These are phyloP conservation scores for Gymnopilus dilepis DNA, from an alignment of 768 basidiomycete genomes.

Conservation along the genomic window DNA sequence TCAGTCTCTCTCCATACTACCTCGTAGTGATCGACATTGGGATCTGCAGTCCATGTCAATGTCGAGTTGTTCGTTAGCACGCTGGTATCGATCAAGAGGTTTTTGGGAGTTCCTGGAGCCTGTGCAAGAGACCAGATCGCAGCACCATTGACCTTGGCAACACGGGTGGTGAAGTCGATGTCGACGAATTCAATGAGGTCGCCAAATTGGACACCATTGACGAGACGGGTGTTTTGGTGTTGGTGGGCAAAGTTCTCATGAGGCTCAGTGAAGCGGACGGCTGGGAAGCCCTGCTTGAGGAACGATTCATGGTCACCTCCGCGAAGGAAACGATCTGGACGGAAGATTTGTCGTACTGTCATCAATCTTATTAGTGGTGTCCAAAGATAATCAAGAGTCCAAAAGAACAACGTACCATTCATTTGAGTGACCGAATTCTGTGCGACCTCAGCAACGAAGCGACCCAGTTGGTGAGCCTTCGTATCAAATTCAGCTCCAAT, in stretches of 20 bases:
- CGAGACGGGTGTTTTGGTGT: slow-evolving; percentile 59
- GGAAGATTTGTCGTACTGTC: slow-evolving; percentile 55
- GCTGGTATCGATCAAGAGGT: slow-evolving; percentile 50
- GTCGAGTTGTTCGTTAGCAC: slow-evolving; percentile 61
- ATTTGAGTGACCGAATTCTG: slow-evolving; percentile 54
- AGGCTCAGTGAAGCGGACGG: slow-evolving; percentile 61
- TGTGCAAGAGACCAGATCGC: slow-evolving; percentile 60
- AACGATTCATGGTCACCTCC: slow-evolving; percentile 62
- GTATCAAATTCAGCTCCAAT: slow-evolving; percentile 62
- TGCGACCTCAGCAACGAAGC: slow-evolving; percentile 57
- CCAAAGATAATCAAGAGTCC: background rate
- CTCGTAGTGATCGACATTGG: slow-evolving; percentile 50
- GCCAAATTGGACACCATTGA: slow-evolving; percentile 57
- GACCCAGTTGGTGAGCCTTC: slow-evolving; percentile 53
- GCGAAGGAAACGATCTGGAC: slow-evolving; percentile 58
- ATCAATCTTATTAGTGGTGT: background rate
- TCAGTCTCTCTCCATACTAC: slow-evolving; percentile 56
- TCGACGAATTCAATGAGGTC: slow-evolving; percentile 60
- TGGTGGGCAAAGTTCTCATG: slow-evolving; percentile 63
- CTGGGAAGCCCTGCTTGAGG: slow-evolving; percentile 54
- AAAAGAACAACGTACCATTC: slow-evolving; percentile 46
- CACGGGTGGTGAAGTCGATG: slow-evolving; percentile 55
- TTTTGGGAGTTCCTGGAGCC: slow-evolving; percentile 58
- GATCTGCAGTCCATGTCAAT: slow-evolving; percentile 48
- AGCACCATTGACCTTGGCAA: slow-evolving; percentile 56